Conservation (phyloP, 177 flowering plant species). For the Vitis hybrid region DNA sequence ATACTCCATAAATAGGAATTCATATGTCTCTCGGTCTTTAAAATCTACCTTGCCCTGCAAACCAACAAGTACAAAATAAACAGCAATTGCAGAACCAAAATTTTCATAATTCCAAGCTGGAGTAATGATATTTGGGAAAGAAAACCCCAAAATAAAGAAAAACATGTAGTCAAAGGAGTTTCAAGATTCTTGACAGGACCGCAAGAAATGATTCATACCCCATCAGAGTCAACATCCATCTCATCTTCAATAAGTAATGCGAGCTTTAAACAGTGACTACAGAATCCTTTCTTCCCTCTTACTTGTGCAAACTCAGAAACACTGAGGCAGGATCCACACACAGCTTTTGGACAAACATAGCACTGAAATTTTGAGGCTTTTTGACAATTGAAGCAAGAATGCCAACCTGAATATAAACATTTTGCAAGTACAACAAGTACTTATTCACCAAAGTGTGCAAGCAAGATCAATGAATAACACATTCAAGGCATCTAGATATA, state of each 20-base stretch:
- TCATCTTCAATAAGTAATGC: slow-evolving; percentile 58
- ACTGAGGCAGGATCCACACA: slow-evolving; percentile 49
- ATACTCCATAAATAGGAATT: slow-evolving; percentile 64
- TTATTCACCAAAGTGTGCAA: not conserved
- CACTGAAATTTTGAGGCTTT: slow-evolving; percentile 52
- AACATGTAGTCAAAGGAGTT: not conserved
- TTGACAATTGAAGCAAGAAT: slow-evolving; percentile 55
- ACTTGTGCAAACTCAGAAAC: slow-evolving; percentile 43
- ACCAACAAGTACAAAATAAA: slow-evolving; percentile 5
- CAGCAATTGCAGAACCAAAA: not conserved
- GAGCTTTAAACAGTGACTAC: slow-evolving; percentile 56
- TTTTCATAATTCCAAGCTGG: not conserved
- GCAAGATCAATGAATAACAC: not conserved
- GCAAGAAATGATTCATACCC: slow-evolving; percentile 43
- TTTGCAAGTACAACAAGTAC: not conserved
- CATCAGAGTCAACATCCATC: slow-evolving; percentile 57
- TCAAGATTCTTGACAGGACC: not conserved
- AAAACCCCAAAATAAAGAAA: not conserved
- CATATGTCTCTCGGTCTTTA: slow-evolving; percentile 51
- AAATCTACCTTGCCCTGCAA: slow-evolving; percentile 67
- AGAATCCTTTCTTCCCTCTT: slow-evolving; percentile 57
- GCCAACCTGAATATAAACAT: slow-evolving; percentile 53
- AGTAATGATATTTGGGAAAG: not conserved
- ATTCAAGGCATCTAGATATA: not conserved
- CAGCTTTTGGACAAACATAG: slow-evolving; percentile 58